Conservation (phyloP, 2,329 filamentous ascomycete species). For the Pestalotiopsis sp. region DNA sequence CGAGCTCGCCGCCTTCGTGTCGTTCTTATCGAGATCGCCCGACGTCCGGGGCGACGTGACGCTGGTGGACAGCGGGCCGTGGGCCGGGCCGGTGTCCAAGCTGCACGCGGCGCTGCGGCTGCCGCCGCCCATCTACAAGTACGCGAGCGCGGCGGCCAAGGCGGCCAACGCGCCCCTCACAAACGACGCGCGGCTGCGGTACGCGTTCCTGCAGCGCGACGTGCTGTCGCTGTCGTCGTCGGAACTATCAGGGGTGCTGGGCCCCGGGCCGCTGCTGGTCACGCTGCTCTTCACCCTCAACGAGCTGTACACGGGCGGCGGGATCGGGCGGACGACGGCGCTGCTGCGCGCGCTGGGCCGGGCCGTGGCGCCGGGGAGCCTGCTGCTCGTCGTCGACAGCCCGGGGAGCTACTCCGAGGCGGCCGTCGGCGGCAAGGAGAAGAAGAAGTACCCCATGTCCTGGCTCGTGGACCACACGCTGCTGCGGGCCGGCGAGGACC, state of each 20-base stretch:
- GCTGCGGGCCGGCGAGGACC: slow-evolving; percentile 34
- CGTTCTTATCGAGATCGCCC: slow-evolving; percentile 37
- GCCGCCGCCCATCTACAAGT: slow-evolving; percentile 51
- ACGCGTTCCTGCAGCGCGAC: slow-evolving; percentile 49
- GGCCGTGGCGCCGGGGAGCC: slow-evolving; percentile 56
- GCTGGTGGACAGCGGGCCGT: slow-evolving; percentile 83
- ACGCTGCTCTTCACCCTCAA: slow-evolving; percentile 95
- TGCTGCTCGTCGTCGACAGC: slow-evolving; percentile 87
- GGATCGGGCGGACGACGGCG: slow-evolving; percentile 72
- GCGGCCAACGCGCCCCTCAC: slow-evolving; percentile 50
- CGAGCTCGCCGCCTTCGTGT: slow-evolving; percentile 60
- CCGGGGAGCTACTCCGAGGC: slow-evolving; percentile 92
- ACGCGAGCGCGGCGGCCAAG: slow-evolving; percentile 50
- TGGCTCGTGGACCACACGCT: slow-evolving; percentile 88
- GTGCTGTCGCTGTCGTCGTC: slow-evolving; percentile 42
- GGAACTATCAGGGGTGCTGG: no score
- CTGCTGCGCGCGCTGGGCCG: slow-evolving; percentile 74
- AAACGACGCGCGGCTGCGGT: slow-evolving; percentile 35
- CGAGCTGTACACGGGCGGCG: slow-evolving; percentile 83
- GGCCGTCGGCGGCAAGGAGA: slow-evolving; percentile 62
- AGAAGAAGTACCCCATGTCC: slow-evolving; percentile 84
- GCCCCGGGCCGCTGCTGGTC: slow-evolving; percentile 54
- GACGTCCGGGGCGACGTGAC: slow-evolving; percentile 44
- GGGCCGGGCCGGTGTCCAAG: slow-evolving; percentile 63
- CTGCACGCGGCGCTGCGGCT: slow-evolving; percentile 60